Base-by-base conservation (phyloP, 148 eudicot genomes). In the Pouteria glomerata region DNA sequence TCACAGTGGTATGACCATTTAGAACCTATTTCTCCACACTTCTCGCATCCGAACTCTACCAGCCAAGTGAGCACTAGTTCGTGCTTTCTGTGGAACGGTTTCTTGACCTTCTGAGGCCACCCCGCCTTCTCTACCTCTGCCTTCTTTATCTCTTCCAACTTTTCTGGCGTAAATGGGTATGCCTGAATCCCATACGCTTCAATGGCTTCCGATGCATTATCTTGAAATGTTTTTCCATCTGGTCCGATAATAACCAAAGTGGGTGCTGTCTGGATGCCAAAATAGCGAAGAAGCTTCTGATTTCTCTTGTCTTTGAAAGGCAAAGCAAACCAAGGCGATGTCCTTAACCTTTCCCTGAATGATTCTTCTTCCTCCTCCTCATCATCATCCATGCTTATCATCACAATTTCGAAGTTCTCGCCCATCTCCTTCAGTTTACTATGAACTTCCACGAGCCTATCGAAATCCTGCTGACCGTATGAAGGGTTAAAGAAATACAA, bases 151-250 rank as follows among this genome's bases (percentile, higher is more conserved):
- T 73, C 69, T 31, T 80, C 85, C 51, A 90, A 86, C 84, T 84
- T 85, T 60, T 77, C 47, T 23, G 86, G 82, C 7, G 88, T 87
- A 73, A 87, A 90, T 26, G 96, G 96, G 66, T 82, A 90, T 15
- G 86, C 92, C 33, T 71, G 47, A 37, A 70, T 31, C 2, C 92
- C 96, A 68, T 82, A 81, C 33, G 85, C 82, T 69, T 85, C 82
- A 12, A 90, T 66, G 21, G 81, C 81, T 35, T 86, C 90, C 18
- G 70, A 82, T 13, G 68, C 92, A 71, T 90, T 86, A 19, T 77
- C 61, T 59, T 82, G 84, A 60, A 85, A 81, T 58, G 90, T 87
- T 63, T 84, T 86, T 15, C 96, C 92, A 74, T 86, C 83, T 3
- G 87, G 85, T 41, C 88, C 90, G 58, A 90, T 48, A 15, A 85